phyloP scores from a whole-genome alignment of 768 basidiomycete species.

The Suillus fuscotomentosus region DNA sequence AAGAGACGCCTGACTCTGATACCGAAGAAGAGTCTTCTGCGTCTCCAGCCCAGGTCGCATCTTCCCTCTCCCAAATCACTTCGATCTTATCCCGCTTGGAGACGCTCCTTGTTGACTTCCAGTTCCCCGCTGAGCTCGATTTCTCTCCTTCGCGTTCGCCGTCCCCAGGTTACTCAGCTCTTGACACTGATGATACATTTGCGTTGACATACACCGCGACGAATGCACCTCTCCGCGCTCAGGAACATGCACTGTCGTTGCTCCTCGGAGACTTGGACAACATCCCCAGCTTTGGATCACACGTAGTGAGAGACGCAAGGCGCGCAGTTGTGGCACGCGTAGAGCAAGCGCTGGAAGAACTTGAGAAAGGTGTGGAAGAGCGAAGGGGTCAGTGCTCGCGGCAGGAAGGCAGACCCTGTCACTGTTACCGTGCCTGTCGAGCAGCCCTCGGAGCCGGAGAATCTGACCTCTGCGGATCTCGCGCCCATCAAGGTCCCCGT shows the following conservation, averaged over 20 bases:
- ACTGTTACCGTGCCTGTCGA: background rate
- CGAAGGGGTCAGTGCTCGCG: constrained; percentile 24
- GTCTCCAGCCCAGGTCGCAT: constrained; percentile 1
- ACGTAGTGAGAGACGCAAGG: constrained; percentile 45
- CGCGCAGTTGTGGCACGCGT: constrained; percentile 55
- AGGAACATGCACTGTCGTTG: constrained; percentile 57
- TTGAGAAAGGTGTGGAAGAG: constrained; percentile 48
- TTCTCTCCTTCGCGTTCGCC: constrained; percentile 23
- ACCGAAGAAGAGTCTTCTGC: constrained; percentile 14
- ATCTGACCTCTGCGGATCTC: background rate
- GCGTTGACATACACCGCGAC: constrained; percentile 53
- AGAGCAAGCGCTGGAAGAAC: constrained; percentile 53
- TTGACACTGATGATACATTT: constrained; percentile 16
- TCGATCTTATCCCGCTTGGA: constrained; percentile 43
- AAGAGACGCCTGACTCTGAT: constrained; percentile 16
- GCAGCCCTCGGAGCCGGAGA: background rate
- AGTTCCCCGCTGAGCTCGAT: constrained; percentile 33
- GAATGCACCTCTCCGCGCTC: constrained; percentile 61
- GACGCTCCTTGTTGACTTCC: constrained; percentile 36
- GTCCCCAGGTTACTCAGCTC: constrained; percentile 9
- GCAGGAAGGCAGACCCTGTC: background rate
- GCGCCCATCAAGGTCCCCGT: background rate
- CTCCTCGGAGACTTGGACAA: constrained; percentile 59
- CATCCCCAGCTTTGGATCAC: constrained; percentile 60
- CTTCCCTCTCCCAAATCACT: constrained; percentile 37